Evolutionary conservation across 2,329 filamentous ascomycete genomes (phyloP), one percentile per base, ranked within the genome.

Genomic region (Fusarium virguliforme): DNA sequence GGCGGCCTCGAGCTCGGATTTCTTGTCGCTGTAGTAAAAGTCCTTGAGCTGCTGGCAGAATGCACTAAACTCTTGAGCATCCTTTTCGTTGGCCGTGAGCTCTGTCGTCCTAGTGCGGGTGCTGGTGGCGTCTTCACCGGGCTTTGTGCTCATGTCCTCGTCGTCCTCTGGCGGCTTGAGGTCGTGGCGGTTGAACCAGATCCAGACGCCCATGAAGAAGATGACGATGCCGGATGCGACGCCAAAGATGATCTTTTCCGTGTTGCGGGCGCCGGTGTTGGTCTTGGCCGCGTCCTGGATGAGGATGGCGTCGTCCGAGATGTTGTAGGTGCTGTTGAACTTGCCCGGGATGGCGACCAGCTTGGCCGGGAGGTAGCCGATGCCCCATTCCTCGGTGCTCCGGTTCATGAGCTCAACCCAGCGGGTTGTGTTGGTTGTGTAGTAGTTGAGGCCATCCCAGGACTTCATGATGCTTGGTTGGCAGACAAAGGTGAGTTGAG

Each of bases 381-480:
- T 51, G 50, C 55, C 50, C 64, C 61, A 67, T 64, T 67, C 64
- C 40, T 43, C 61, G 15, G 64, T 64, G 37, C 64, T 67, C 3
- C 54, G 56, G 55, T 67, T 67, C 64, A 67, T 67, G 13, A 67
- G 43, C 10, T 48, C n/a, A n/a, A 67, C 37, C 64, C 64, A 67
- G 43, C 32, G 48, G 7, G 48, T 64, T 28, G 61, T 37, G 50
- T 64, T 59, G 41, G 30, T 40, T n/a, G 61, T 64, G 28, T 40
- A 56, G 64, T 64, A 67, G 43, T 64, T 64, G 26, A 22, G 13
- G 9, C 61, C 50, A 48, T 53, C 40, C 64, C 64, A 67, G 8
- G 55, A 64, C 30, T 67, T 56, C 61, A 67, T 67, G 38, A 24
- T 46, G 55, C 8, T 18, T 43, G 37, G 30, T 28, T 57, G 38